Evolutionary conservation across 1,284 basidiomycete genomes (phyloP), one percentile per base, ranked within the genome.

Genomic region (Cryptococcus maquisensis): DNA sequence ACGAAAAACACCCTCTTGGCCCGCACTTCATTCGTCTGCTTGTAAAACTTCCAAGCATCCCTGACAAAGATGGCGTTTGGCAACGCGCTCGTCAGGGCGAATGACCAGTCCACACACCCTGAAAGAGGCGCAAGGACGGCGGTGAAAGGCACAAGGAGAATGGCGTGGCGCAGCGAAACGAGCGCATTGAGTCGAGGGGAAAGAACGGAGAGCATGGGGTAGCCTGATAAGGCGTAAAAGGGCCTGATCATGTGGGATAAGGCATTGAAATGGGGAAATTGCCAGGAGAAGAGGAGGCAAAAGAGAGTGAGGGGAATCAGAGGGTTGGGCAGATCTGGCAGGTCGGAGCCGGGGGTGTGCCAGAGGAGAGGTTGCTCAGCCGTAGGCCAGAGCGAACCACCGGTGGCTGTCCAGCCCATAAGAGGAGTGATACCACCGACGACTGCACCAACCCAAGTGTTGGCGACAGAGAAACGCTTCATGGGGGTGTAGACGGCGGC

Each of bases 381-480:
- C 9, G 83, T 80, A 0, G 88, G 88, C 64, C 88, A 78, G 20
- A 97, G 75, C 9, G 83, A 80, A 15, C 89, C 90, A 0, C 92
- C 94, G 56, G 88, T 91, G 0, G 95, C 95, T 3, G 93, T 87
- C 94, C 95, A 98, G 50, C 95, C 95, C 90, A 99, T 98, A 49
- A 98, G 78, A 2, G 96, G 94, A 3, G 95, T 96, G 12, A 98
- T 80, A 0, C 82, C 94, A 35, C 95, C 95, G 1, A 99, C 94
- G 41, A 98, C 80, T 0, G 90, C 83, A 9, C 95, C 95, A 10
- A 97, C 83, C 95, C 95, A 98, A 2, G 95, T 98, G 73, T 97
- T 98, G 66, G 81, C 79, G n/a, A 90, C 82, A 60, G 82, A 85
- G 66, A 84, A 85, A n/a, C 96, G 83, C 75, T 99, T 98, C 78